A percentile compares a stretch with the other conserved stretches of the same genome.
phyloP scores from a whole-genome alignment of 208 protist genomes.

The Wallacemonas collosoma region DNA sequence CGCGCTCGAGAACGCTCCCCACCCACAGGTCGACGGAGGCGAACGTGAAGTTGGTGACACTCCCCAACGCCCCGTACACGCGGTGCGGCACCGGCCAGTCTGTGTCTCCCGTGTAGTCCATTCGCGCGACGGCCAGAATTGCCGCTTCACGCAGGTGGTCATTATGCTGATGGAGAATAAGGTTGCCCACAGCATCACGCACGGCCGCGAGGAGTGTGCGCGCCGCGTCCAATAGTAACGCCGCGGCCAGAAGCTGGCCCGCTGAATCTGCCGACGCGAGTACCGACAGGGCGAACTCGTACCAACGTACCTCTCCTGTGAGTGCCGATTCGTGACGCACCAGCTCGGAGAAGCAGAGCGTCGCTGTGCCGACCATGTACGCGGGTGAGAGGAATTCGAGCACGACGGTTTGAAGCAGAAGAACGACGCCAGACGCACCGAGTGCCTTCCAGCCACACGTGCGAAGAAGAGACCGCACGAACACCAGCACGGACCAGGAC shows the following conservation, averaged over 20 bases:
- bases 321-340: not conserved
- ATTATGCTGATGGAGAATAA: conserved; percentile 21
- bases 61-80: conserved; percentile 40
- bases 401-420: not conserved
- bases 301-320: not conserved
- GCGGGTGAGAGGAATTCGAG: conserved; percentile 7
- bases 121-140: conserved; percentile 42
- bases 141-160: conserved; percentile 32
- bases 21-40: conserved; percentile 36
- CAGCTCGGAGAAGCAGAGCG: conserved; percentile 1
- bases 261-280: conserved; percentile 17
- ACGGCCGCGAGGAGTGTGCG: conserved; percentile 15
- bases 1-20: conserved; percentile 15
- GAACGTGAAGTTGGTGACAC: conserved; percentile 43
- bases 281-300: not conserved
- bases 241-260: conserved; percentile 5
- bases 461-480: not conserved
- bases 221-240: conserved; percentile 9
- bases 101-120: conserved; percentile 42
- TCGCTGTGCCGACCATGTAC: not conserved
- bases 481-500: not conserved
- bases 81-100: conserved; percentile 39
- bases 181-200: conserved; percentile 25
- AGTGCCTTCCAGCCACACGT: conserved; percentile 4
- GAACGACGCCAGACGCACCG: not conserved